Percentiles rank a stretch among this genome's conserved stretches.
Conservation (phyloP, 352 stramenopile genomes). For the Phytophthora macrochlamydospora region DNA sequence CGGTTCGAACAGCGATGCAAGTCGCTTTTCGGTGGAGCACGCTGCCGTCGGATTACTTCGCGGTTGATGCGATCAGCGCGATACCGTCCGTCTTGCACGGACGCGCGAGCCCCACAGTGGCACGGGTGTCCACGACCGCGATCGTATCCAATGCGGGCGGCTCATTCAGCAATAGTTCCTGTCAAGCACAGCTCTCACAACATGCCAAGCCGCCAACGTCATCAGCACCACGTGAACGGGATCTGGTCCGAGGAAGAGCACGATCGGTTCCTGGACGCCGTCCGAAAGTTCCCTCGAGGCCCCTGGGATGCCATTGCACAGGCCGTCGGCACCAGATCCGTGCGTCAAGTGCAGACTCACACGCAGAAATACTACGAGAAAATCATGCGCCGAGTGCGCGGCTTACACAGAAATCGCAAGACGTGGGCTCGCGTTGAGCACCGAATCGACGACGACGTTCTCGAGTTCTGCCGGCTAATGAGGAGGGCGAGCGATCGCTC, state of each 20-base stretch:
- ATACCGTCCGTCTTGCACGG: not conserved
- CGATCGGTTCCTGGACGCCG: slow-evolving; percentile 56
- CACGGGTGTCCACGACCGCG: not conserved
- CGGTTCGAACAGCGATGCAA: too few species aligned
- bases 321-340: slow-evolving; percentile 49
- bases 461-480: slow-evolving; percentile 57
- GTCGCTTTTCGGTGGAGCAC: too few species aligned
- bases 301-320: slow-evolving; percentile 53
- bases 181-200: not conserved
- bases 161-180: not conserved
- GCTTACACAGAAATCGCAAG: slow-evolving; percentile 60
- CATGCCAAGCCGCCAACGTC: not conserved
- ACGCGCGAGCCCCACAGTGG: not conserved
- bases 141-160: too few species aligned
- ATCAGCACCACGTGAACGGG: slow-evolving; percentile 13
- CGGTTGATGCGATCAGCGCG: not conserved
- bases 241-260: slow-evolving; percentile 69
- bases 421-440: slow-evolving; percentile 56
- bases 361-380: slow-evolving; percentile 80
- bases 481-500: slow-evolving; percentile 20
- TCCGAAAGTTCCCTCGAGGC: slow-evolving; percentile 49
- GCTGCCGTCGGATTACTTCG: too few species aligned
- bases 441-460: slow-evolving; percentile 58
- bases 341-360: slow-evolving; percentile 75
- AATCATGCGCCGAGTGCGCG: slow-evolving; percentile 60